A percentile compares a stretch with the other conserved stretches of the same genome.
phyloP scores from a whole-genome alignment of 345 rosid species.

The Leavenworthia alabamica region DNA sequence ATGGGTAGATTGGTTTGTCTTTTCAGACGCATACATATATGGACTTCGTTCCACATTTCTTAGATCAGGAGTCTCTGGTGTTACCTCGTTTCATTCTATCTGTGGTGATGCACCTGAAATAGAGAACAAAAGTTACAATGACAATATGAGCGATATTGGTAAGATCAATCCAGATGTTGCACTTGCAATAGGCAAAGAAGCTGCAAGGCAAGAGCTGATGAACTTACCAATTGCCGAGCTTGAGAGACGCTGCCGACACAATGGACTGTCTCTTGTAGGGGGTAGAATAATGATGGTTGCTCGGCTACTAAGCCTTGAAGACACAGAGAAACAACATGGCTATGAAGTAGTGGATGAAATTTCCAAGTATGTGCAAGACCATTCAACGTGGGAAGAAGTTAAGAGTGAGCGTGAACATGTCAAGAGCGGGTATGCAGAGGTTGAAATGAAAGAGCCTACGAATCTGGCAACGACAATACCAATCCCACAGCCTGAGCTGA shows the following conservation, averaged over 20 bases:
- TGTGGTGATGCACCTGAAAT: conserved; percentile 84
- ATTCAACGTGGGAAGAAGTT: conserved; percentile 48
- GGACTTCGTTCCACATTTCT: conserved; percentile 96
- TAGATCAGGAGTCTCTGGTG: conserved; percentile 81
- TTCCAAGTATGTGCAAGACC: conserved; percentile 51
- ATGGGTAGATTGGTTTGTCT: conserved; percentile 99
- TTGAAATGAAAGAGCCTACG: conserved; percentile 41
- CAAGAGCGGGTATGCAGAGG: conserved; percentile 35
- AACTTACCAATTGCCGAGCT: conserved; percentile 80
- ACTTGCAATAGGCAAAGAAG: conserved; percentile 91
- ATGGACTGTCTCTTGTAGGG: conserved; percentile 93
- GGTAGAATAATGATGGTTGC: conserved; percentile 98
- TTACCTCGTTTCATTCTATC: conserved; percentile 72
- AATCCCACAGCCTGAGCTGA: conserved; percentile 65
- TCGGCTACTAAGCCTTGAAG: conserved; percentile 84
- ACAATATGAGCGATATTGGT: conserved; percentile 39
- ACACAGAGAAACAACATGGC: conserved; percentile 84
- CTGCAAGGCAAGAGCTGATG: conserved; percentile 87
- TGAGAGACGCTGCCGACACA: conserved; percentile 96
- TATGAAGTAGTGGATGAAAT: conserved; percentile 75
- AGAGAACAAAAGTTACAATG: conserved; percentile 51
- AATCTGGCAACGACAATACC: conserved; percentile 38
- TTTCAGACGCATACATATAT: conserved; percentile 93
- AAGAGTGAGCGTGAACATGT: conserved; percentile 40
- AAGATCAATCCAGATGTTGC: conserved; percentile 78